Evolutionary conservation across 2,329 filamentous ascomycete genomes (phyloP), one percentile per base, ranked within the genome.

Genomic region (Aspergillus texensis): DNA sequence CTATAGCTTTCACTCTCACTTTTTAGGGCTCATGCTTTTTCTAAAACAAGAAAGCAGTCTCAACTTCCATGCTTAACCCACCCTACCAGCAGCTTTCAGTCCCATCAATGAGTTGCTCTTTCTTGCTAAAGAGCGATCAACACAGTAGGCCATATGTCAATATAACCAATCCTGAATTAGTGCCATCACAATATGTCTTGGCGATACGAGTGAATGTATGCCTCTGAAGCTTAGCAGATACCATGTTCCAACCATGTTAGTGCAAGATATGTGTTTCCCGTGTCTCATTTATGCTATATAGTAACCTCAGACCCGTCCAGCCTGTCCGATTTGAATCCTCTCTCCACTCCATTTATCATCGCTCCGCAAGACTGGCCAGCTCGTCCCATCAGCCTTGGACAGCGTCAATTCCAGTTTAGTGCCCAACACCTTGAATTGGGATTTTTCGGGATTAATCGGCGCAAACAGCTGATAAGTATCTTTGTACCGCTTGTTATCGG

Each of bases 311-410:
- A 82, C 83, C 62, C 85, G 83, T 39, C 90, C 93, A 57, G 95
- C 93, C 68, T 89, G 85, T 16, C 95, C 95, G 67, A 96, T 85
- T 80, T 99, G 95, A 68, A 98, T 88, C 71, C 97, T 96, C 81
- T 96, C 91, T 3, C 89, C 89, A 4, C 86, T 88, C 69, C 82
- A 83, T 68, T 81, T 84, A 71, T 97, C 93, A 71, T 95, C 92
- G 63, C 88, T 91, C 65, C 92, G 86, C 72, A 97, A 79, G 6
- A 95, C 91, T 39, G 93, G 91, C 94, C 94, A 97, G 73, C 92
- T 91, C 48, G 85, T 84, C 12, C 89, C 90, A 71, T 94, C 91
- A 2, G 89, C 89, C 80, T 91, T 91, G 32, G 78, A 86, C 60
- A 97, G 81, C 32, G 83, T 89, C 72, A 97, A 81, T 79, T 97